Conservation (phyloP, 164 flowering plant genomes). For the Platanus orientalis region DNA sequence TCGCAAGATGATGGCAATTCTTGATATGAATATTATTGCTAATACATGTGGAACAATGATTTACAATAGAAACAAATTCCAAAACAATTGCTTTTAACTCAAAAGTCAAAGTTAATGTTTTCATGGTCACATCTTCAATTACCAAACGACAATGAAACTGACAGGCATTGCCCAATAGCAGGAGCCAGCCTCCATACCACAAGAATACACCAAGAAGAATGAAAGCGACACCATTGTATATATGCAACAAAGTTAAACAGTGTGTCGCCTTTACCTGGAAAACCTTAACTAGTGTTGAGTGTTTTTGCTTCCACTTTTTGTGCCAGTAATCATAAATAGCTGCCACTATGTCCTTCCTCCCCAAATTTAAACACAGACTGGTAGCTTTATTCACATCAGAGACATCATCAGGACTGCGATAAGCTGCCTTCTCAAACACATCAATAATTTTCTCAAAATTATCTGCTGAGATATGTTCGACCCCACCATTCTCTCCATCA, state of each 20-base stretch:
- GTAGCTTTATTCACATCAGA: constrained; percentile 39
- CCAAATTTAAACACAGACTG: constrained; percentile 36
- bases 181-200: not conserved
- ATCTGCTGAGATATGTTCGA: constrained; percentile 39
- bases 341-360: constrained; percentile 38
- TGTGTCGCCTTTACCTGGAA: constrained; percentile 63
- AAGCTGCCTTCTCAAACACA: constrained; percentile 65
- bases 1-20: not conserved
- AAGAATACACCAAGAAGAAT: not conserved
- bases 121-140: not conserved
- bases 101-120: not conserved
- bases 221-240: not conserved
- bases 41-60: not conserved
- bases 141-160: not conserved
- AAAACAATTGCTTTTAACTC: not conserved
- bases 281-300: constrained; percentile 43
- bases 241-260: not conserved
- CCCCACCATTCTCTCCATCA: constrained; percentile 19
- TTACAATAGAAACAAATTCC: not conserved
- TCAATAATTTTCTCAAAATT: constrained; percentile 71
- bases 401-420: constrained; percentile 47
- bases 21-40: not conserved
- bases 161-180: not conserved
- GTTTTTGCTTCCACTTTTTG: constrained; percentile 58
- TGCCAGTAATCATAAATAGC: constrained; percentile 63